Evolutionary conservation across 768 basidiomycete species (phyloP).

Genomic region (Exsudoporus frostii): DNA sequence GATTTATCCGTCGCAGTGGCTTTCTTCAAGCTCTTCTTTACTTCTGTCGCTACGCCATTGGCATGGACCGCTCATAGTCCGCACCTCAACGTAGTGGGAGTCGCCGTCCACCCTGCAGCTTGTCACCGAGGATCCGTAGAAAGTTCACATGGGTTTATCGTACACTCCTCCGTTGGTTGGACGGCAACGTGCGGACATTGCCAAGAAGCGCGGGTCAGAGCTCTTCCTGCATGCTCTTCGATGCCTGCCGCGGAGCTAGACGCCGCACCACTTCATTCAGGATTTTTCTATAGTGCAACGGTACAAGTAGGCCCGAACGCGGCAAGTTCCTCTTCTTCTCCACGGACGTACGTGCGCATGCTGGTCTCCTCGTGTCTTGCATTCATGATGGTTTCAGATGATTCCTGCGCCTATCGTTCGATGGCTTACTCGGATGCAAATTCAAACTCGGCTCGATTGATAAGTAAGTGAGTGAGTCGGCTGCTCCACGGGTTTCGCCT

Average conservation of each 20-base stretch:
- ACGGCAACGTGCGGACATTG: too few species aligned
- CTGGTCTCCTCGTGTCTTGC: constrained; percentile 10
- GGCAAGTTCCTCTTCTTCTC: background rate
- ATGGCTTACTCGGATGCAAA: background rate
- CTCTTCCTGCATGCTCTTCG: background rate
- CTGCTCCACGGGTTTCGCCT: background rate
- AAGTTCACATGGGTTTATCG: too few species aligned
- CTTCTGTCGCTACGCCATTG: too few species aligned
- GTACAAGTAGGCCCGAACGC: background rate
- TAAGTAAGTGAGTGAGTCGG: background rate
- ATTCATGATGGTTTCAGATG: background rate
- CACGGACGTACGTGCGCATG: constrained; percentile 9
- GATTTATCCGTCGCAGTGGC: too few species aligned
- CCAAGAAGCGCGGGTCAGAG: too few species aligned
- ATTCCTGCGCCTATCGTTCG: background rate
- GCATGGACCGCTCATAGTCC: too few species aligned
- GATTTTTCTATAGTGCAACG: background rate
- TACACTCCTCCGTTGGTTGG: too few species aligned
- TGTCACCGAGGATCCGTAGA: too few species aligned
- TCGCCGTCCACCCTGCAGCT: too few species aligned
- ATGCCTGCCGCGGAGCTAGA: background rate
- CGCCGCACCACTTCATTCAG: too few species aligned
- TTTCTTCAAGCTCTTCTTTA: too few species aligned
- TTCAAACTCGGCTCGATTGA: background rate
- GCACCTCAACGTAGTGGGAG: too few species aligned